phyloP scores from a whole-genome alignment of 495 filamentous ascomycete species.

The Bacidia gigantensis region DNA sequence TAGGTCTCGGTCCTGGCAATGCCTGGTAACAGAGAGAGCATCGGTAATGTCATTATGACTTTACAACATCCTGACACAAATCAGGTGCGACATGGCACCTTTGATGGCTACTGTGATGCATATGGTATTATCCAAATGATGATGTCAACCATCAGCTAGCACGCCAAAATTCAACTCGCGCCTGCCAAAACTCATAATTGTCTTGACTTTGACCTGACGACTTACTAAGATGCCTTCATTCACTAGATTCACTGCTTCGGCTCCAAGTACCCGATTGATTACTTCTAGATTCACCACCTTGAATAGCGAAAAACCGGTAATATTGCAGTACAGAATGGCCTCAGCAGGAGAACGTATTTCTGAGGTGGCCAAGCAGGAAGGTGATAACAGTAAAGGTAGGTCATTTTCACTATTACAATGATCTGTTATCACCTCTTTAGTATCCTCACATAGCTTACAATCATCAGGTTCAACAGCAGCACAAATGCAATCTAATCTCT shows the following conservation, averaged over 20 bases:
- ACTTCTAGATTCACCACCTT: no score
- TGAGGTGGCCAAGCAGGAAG: slow-evolving; percentile 21
- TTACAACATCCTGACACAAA: background rate
- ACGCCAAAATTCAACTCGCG: background rate
- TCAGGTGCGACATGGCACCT: background rate
- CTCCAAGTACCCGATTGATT: background rate
- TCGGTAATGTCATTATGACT: background rate
- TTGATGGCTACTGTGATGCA: background rate
- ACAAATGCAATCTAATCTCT: slow-evolving; percentile 24
- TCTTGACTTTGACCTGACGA: no score
- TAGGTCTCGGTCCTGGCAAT: background rate
- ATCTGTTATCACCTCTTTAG: background rate
- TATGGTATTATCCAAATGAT: background rate
- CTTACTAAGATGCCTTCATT: background rate
- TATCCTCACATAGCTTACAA: no score
- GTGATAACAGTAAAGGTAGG: slow-evolving; percentile 21
- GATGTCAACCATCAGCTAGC: background rate
- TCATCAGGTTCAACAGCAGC: slow-evolving; percentile 19
- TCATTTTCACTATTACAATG: background rate
- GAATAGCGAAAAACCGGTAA: background rate
- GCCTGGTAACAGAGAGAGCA: background rate
- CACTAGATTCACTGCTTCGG: background rate
- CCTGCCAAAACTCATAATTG: no score
- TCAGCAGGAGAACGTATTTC: slow-evolving; percentile 16
- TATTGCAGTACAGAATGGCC: slow-evolving; percentile 2